Evolutionary conservation across 805 yeast species (phyloP).

Genomic region (Teunomyces pallodes): DNA sequence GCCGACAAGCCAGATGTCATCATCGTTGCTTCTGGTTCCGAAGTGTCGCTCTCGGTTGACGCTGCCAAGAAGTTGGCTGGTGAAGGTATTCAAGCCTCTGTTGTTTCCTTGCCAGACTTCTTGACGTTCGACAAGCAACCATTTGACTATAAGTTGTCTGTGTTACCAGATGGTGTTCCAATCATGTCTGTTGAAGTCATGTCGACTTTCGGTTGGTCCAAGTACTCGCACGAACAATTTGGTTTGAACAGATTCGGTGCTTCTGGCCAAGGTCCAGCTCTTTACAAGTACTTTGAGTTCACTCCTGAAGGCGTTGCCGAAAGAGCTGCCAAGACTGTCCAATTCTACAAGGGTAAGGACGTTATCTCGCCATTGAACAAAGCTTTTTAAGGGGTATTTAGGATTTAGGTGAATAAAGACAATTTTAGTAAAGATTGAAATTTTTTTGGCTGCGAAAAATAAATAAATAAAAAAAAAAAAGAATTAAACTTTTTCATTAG

Average conservation of each 20-base stretch:
- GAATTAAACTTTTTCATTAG: neutral
- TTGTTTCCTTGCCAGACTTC: conserved; percentile 94
- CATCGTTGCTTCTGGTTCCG: conserved; percentile 91
- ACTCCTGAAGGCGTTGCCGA: conserved; percentile 89
- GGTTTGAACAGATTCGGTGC: conserved; percentile 97
- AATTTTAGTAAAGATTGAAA: neutral
- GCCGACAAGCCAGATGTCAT: conserved; percentile 65
- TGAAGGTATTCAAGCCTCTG: conserved; percentile 69
- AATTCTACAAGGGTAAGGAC: conserved; percentile 76
- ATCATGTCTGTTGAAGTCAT: conserved; percentile 91
- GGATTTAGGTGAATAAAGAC: neutral
- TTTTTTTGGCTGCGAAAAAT: neutral
- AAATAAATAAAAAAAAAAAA: neutral
- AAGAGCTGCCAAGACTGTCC: conserved; percentile 76
- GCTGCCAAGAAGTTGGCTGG: conserved; percentile 71
- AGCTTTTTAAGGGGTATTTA: conserved; percentile 55
- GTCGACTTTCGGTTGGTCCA: conserved; percentile 89
- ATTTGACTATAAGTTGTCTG: conserved; percentile 73
- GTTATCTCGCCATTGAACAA: conserved; percentile 73
- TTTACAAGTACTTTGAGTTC: conserved; percentile 84
- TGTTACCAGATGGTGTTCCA: conserved; percentile 94
- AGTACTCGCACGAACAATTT: conserved; percentile 93
- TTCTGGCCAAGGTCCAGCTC: conserved; percentile 82
- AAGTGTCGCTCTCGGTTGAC: conserved; percentile 78
- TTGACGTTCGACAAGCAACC: conserved; percentile 84